Evolutionary conservation across 768 basidiomycete genomes (phyloP).

Genomic region (Psilocybe subaeruginosa): DNA sequence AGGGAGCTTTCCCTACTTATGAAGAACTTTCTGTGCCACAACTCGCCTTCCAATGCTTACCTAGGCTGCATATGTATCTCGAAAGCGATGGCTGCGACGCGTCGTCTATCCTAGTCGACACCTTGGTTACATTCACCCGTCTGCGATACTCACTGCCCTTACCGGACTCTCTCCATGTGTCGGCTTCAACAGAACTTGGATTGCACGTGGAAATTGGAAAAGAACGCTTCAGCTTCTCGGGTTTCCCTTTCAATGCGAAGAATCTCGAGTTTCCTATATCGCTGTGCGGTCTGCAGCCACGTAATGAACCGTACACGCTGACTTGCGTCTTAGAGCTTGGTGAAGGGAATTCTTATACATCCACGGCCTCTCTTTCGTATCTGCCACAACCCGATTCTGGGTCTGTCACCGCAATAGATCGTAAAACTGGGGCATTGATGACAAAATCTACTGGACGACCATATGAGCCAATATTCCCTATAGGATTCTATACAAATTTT

Average conservation of each 20-base stretch:
- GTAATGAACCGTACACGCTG: slow-evolving; percentile 6
- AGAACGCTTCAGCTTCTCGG: not conserved
- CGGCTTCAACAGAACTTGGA: not conserved
- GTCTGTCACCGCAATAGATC: slow-evolving; percentile 51
- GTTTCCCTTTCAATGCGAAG: slow-evolving; percentile 1
- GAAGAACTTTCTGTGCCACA: not conserved
- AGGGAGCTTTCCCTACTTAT: slow-evolving; percentile 1
- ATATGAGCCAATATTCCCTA: slow-evolving; percentile 47
- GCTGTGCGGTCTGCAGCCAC: slow-evolving; percentile 4
- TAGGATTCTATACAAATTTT: slow-evolving; percentile 58
- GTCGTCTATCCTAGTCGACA: slow-evolving; percentile 9
- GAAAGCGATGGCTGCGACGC: slow-evolving; percentile 6
- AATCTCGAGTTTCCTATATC: slow-evolving; percentile 8
- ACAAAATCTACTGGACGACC: slow-evolving; percentile 30
- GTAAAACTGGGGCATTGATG: slow-evolving; percentile 47
- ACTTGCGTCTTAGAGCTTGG: slow-evolving; percentile 2
- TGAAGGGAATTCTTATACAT: not conserved
- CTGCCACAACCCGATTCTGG: slow-evolving; percentile 37
- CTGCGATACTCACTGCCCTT: not conserved
- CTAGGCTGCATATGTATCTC: slow-evolving; percentile 9
- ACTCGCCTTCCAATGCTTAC: slow-evolving; percentile 10
- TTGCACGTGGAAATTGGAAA: slow-evolving; percentile 3
- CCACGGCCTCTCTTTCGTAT: slow-evolving; percentile 29
- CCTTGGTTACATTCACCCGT: not conserved
- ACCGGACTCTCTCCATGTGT: not conserved